phyloP scores from a whole-genome alignment of 2,329 filamentous ascomycete species.

The Capronia coronata region DNA sequence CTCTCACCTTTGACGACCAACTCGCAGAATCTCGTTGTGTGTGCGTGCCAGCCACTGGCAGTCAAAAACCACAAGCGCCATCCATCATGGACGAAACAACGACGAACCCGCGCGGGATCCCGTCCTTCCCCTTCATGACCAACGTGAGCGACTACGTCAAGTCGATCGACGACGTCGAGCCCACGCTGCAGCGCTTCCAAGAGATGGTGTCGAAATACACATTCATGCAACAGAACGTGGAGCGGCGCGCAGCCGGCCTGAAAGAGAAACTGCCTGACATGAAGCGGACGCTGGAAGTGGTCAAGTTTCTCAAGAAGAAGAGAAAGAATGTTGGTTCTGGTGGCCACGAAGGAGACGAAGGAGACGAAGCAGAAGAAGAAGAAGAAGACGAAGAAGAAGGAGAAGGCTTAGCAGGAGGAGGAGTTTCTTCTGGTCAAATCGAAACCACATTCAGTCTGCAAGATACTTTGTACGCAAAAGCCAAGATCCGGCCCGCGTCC shows the following conservation, averaged over 20 bases:
- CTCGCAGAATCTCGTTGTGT: too few species aligned
- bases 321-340: conserved; percentile 61
- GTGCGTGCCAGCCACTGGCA: too few species aligned
- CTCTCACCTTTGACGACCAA: too few species aligned
- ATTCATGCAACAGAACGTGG: conserved; percentile 95
- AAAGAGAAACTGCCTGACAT: conserved; percentile 97
- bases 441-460: conserved; percentile 95
- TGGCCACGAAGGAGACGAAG: conserved; percentile 6
- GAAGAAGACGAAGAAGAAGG: conserved; percentile 51
- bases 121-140: conserved; percentile 43
- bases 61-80: too few species aligned
- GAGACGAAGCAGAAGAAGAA: conserved; percentile 54
- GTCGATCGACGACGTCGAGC: conserved; percentile 41
- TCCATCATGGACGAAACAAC: conserved; percentile 15
- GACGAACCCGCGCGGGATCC: conserved; percentile 43
- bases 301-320: conserved; percentile 72
- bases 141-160: conserved; percentile 44
- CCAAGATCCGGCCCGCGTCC: conserved; percentile 66
- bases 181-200: conserved; percentile 42
- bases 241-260: conserved; percentile 71
- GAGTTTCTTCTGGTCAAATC: conserved; percentile 44
- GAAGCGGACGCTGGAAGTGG: conserved; percentile 87
- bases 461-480: conserved; percentile 89
- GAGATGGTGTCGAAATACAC: conserved; percentile 79
- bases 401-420: too few species aligned